phyloP scores from a whole-genome alignment of 1,139 yeast species.

The Saccharomyces hybrid region DNA sequence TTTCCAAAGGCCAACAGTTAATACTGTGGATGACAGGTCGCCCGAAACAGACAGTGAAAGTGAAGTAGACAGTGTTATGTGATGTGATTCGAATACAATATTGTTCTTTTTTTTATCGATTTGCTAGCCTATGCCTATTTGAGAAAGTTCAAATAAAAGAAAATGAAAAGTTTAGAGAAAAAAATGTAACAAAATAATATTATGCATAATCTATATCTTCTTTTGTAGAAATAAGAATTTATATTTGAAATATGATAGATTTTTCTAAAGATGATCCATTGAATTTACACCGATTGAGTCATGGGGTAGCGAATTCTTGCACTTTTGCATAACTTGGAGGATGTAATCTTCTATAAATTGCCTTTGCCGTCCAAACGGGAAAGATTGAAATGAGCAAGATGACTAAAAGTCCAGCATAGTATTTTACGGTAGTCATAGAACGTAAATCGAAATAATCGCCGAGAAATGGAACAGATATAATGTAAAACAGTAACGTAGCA shows the following conservation, averaged over 20 bases:
- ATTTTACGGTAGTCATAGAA: conserved; percentile 51
- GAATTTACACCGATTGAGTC: no score
- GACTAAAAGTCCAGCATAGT: conserved; percentile 61
- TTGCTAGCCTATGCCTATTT: background rate
- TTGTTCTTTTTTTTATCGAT: no score
- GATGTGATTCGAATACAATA: background rate
- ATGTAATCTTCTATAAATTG: conserved; percentile 63
- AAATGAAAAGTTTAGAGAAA: background rate
- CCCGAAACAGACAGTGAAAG: conserved; percentile 34
- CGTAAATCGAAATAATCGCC: conserved; percentile 73
- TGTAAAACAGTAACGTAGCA: conserved; percentile 57
- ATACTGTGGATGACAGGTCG: conserved; percentile 6
- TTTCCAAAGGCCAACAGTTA: conserved; percentile 54
- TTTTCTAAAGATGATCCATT: conserved; percentile 14
- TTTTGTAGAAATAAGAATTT: conserved; percentile 1
- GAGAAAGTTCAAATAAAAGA: background rate
- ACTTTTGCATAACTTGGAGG: conserved; percentile 99
- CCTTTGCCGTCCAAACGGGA: conserved; percentile 85
- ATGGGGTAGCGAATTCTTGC: conserved; percentile 40
- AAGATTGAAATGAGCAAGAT: conserved; percentile 65
- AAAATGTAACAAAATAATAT: conserved; percentile 1
- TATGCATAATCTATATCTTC: background rate
- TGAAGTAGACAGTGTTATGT: conserved; percentile 29
- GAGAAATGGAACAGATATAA: conserved; percentile 74
- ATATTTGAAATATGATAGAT: background rate